Evolutionary conservation across 306 rosid species (phyloP), one percentile per base, ranked within the genome.

Genomic region (Cicer arietinum): DNA sequence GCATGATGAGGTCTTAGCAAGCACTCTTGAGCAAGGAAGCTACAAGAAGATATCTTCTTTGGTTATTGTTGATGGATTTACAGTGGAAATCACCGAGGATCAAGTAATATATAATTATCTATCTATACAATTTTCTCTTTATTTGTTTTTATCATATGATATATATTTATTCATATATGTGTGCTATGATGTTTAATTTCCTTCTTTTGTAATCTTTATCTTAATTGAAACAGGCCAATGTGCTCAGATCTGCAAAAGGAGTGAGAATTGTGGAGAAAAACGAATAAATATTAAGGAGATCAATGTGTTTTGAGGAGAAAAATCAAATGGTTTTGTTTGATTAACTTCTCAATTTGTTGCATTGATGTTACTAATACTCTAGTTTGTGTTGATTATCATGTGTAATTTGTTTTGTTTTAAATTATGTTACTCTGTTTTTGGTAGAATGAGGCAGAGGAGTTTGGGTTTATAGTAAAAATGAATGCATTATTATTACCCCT

Each of bases 201-300:
- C 35, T 25, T 25, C 35, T 25, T 25, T 25, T 25, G 35, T 25
- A 25, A 25, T 64, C 22, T 3, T 12, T 78, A 40, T 61, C 22
- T 62, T 62, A 53, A 22, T 62, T 60, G 39, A 48, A 78, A 75
- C 88, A 93, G 98, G 98, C 97, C 16, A 87, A 76, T 63, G 76
- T 58, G 85, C 96, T 93, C 69, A 88, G 97, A 89, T 89, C 94
- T 85, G 97, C 94, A 41, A 78, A 88, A 41, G 96, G 85, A 87
- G 97, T 93, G 80, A 88, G 98, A 79, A 66, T 93, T 72, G 98
- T 93, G 87, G 97, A 91, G 91, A 93, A 88, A 71, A 87, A 93
- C 60, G 92, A 87, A 79, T 89, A 83, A 71, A 58, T 81, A 25
- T 25, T 25, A 54, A 42, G 37, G 39, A 39, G 69, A 80, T 57